Conservation (phyloP, 306 rosid genomes). For the Neltuma alba region DNA sequence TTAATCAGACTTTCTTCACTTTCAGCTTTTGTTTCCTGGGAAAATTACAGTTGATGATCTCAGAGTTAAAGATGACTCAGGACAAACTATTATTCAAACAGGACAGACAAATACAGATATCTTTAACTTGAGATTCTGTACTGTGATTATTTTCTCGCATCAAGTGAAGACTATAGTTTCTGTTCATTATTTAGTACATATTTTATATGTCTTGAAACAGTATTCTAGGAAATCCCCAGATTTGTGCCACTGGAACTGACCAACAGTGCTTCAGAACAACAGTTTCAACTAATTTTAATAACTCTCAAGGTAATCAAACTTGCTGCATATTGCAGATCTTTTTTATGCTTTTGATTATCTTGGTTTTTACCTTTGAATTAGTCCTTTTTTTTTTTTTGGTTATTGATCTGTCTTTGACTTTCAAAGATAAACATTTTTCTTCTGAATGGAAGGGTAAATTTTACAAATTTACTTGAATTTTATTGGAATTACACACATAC, state of each 20-base stretch:
- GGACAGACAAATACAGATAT: not conserved
- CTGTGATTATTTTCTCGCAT: slow-evolving; percentile 1
- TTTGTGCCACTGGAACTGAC: slow-evolving; percentile 64
- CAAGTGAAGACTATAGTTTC: not conserved
- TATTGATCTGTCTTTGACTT: not conserved
- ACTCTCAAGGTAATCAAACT: slow-evolving; percentile 62
- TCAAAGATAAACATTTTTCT: not conserved
- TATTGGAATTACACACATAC: not conserved
- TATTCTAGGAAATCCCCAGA: slow-evolving; percentile 77
- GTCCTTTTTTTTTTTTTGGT: not conserved
- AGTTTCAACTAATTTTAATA: slow-evolving; percentile 45
- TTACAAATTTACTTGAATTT: not conserved
- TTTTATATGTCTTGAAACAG: slow-evolving; percentile 44
- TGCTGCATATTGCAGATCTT: slow-evolving; percentile 26
- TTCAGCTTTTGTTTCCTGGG: not conserved
- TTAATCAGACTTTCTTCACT: not conserved
- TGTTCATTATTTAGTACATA: slow-evolving; percentile 9
- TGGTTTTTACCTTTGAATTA: not conserved
- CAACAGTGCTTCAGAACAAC: slow-evolving; percentile 63
- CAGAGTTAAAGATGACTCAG: not conserved
- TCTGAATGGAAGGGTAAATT: not conserved
- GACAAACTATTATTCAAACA: not conserved
- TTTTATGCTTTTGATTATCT: not conserved
- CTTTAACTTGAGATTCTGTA: not conserved
- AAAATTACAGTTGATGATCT: not conserved